Evolutionary conservation across 2,329 filamentous ascomycete genomes (phyloP).

Genomic region (Scytalidium sp.): DNA sequence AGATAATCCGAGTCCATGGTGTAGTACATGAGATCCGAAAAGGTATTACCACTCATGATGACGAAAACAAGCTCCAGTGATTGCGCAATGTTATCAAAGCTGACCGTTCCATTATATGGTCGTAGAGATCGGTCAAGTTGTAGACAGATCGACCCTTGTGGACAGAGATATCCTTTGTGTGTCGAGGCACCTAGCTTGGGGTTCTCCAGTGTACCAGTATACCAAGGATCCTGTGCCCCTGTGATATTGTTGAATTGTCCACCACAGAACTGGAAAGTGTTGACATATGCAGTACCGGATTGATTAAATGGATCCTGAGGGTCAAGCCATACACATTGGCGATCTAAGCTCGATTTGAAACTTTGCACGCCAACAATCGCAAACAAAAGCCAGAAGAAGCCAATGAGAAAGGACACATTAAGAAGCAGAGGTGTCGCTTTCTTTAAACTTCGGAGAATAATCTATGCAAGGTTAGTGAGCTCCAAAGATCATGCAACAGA

Average conservation of each 20-base stretch:
- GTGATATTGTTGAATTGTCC: conserved; percentile 68
- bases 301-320: conserved; percentile 52
- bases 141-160: conserved; percentile 77
- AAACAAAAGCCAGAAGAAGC: conserved; percentile 97
- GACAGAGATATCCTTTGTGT: conserved; percentile 86
- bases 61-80: conserved; percentile 95
- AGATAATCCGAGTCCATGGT: conserved; percentile 91
- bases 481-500: not conserved
- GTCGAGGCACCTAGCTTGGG: conserved; percentile 47
- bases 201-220: conserved; percentile 41
- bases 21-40: conserved; percentile 90
- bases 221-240: conserved; percentile 63
- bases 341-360: conserved; percentile 80
- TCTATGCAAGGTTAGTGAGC: conserved; percentile 42
- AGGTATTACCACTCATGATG: conserved; percentile 98
- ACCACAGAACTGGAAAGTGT: conserved; percentile 77
- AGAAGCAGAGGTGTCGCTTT: conserved; percentile 89
- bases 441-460: conserved; percentile 92
- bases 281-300: conserved; percentile 52
- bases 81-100: conserved; percentile 91
- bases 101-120: conserved; percentile 82
- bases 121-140: conserved; percentile 58
- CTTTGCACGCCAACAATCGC: conserved; percentile 96
- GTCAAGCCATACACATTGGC: conserved; percentile 76
- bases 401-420: conserved; percentile 89